Evolutionary conservation across 2,329 filamentous ascomycete genomes (phyloP).

Genomic region (Cercospora berteroae): DNA sequence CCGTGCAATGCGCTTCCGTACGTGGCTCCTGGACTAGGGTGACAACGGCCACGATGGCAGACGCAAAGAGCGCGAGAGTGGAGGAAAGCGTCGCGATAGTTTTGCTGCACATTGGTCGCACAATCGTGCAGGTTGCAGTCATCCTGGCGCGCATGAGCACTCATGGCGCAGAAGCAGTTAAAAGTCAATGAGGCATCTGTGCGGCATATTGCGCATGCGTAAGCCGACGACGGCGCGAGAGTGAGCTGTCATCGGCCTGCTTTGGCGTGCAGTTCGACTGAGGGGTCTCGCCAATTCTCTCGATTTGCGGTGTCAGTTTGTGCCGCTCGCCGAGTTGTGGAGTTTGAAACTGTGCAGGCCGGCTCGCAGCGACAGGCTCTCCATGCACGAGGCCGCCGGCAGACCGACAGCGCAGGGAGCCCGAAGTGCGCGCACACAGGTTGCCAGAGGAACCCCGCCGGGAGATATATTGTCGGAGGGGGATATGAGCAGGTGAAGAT

Average conservation of each 20-base stretch:
- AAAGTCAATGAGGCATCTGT: not conserved
- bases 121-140: constrained; percentile 5
- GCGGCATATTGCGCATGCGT: not conserved
- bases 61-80: not conserved
- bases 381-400: constrained; percentile 7
- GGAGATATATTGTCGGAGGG: not conserved
- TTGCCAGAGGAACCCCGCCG: not conserved
- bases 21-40: not conserved
- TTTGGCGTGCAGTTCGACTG: constrained; percentile 9
- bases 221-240: constrained; percentile 11
- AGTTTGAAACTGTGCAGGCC: constrained; percentile 13
- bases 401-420: constrained; percentile 10
- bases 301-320: constrained; percentile 11
- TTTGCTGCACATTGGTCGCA: constrained; percentile 4
- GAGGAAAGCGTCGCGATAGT: not conserved
- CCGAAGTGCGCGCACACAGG: constrained; percentile 2
- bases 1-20: not conserved
- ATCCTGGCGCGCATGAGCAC: constrained; percentile 14
- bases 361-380: constrained; percentile 10
- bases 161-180: not conserved
- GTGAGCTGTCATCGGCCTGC: constrained; percentile 6
- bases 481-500: not conserved
- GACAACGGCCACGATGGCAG: not conserved
- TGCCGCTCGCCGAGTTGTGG: constrained; percentile 13
- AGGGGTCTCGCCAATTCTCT: constrained; percentile 12